Evolutionary conservation across 2,329 filamentous ascomycete genomes (phyloP).

Genomic region (Samsoniella hepiali): DNA sequence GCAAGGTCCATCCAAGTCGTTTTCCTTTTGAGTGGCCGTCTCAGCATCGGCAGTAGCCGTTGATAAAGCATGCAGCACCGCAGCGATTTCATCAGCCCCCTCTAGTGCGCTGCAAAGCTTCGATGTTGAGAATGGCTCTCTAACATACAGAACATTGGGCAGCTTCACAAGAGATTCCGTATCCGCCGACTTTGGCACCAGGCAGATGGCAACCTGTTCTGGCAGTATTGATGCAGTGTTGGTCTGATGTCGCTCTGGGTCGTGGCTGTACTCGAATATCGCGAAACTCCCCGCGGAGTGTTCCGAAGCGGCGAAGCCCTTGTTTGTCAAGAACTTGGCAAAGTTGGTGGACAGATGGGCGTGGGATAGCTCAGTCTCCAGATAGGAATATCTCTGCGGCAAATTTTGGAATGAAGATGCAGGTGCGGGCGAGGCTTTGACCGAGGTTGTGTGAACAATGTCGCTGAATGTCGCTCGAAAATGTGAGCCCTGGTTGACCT

Average conservation of each 20-base stretch:
- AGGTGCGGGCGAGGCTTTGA: not conserved
- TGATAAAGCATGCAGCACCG: not conserved
- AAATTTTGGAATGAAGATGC: not conserved
- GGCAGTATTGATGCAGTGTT: not conserved
- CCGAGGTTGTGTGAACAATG: not conserved
- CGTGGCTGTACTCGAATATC: not conserved
- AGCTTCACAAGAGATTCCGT: not conserved
- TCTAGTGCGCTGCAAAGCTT: not conserved
- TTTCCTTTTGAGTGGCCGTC: not conserved
- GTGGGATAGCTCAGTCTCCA: not conserved
- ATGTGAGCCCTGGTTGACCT: slow-evolving; percentile 36
- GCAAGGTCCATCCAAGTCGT: not conserved
- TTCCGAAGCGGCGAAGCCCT: not conserved
- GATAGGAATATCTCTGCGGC: not conserved
- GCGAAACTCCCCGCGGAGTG: not conserved
- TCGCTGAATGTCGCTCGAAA: slow-evolving; percentile 30
- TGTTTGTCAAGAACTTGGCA: not conserved
- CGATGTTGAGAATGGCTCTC: not conserved
- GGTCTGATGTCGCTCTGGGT: not conserved
- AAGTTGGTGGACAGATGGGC: not conserved
- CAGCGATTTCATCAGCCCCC: not conserved
- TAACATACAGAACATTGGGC: not conserved
- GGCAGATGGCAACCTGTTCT: not conserved
- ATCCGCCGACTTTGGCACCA: not conserved
- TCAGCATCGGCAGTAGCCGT: not conserved